Conservation (phyloP, 306 rosid genomes). For the Vigna hirtella region DNA sequence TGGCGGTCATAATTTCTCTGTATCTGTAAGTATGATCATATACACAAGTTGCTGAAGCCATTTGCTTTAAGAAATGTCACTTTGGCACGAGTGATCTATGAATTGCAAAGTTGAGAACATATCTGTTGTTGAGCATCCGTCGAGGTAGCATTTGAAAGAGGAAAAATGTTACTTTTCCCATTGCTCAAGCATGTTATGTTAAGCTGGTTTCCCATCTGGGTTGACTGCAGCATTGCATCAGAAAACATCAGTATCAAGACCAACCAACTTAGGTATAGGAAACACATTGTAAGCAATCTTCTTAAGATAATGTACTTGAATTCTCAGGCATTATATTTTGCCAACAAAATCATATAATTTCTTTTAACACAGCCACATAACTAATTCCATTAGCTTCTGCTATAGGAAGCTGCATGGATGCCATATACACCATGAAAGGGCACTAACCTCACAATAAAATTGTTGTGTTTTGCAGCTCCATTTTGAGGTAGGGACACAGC, state of each 20-base stretch:
- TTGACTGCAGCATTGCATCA: slow-evolving; percentile 52
- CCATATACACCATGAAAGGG: slow-evolving; percentile 29
- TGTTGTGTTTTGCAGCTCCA: slow-evolving; percentile 65
- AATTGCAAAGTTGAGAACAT: slow-evolving; percentile 64
- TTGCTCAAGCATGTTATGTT: slow-evolving; percentile 70
- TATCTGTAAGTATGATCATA: slow-evolving; percentile 39
- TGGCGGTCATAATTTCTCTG: slow-evolving; percentile 30
- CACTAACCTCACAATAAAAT: slow-evolving; percentile 62
- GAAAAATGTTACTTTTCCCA: slow-evolving; percentile 55
- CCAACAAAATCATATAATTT: slow-evolving; percentile 12
- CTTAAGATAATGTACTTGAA: slow-evolving; percentile 11
- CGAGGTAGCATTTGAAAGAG: slow-evolving; percentile 46
- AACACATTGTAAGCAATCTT: not conserved
- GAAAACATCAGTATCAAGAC: slow-evolving; percentile 38
- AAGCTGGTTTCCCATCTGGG: slow-evolving; percentile 59
- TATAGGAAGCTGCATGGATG: slow-evolving; percentile 29
- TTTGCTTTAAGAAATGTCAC: slow-evolving; percentile 30
- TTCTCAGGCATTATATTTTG: slow-evolving; percentile 19
- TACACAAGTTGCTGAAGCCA: slow-evolving; percentile 36
- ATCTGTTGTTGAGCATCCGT: slow-evolving; percentile 53
- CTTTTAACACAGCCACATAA: not conserved
- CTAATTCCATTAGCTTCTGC: not conserved
- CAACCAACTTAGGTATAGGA: slow-evolving; percentile 8
- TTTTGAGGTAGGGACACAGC: slow-evolving; percentile 71
- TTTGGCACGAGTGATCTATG: slow-evolving; percentile 36